These are phyloP conservation scores for Macrolepiota albuminosa DNA, from an alignment of 768 basidiomycete genomes.

Conservation along the genomic window DNA sequence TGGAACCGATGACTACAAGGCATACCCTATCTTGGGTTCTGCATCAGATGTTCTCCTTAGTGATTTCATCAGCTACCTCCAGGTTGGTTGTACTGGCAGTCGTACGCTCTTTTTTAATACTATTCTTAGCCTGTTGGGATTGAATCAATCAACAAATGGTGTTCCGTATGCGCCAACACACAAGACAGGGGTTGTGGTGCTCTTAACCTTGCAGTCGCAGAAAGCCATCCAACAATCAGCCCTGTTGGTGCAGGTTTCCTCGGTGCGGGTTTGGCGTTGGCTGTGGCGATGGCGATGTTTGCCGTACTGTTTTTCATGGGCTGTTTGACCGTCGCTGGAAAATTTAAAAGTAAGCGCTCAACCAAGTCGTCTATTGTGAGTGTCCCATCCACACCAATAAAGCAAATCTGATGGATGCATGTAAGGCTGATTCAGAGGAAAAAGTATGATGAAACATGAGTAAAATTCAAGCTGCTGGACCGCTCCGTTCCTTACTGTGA, in stretches of 20 bases:
- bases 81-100: constrained; percentile 18
- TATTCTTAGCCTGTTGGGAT: constrained; percentile 40
- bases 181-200: constrained; percentile 53
- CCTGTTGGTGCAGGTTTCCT: constrained; percentile 65
- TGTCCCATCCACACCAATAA: neutral
- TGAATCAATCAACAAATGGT: constrained; percentile 55
- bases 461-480: neutral
- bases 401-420: neutral
- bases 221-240: constrained; percentile 34
- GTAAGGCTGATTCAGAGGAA: neutral
- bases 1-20: constrained; percentile 32
- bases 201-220: constrained; percentile 30
- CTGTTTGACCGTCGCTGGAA: constrained; percentile 24
- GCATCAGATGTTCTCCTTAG: constrained; percentile 49
- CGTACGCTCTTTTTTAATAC: neutral
- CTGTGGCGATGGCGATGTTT: constrained; percentile 33
- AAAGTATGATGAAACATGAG: neutral
- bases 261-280: constrained; percentile 53
- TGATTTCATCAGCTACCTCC: constrained; percentile 38
- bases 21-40: constrained; percentile 41
- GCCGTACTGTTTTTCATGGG: constrained; percentile 38
- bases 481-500: neutral
- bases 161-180: constrained; percentile 51
- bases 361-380: neutral
- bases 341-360: constrained; percentile 5